These are phyloP conservation scores for Trichoderma sp. DNA, from an alignment of 2,329 filamentous ascomycete genomes.

Conservation along the genomic window DNA sequence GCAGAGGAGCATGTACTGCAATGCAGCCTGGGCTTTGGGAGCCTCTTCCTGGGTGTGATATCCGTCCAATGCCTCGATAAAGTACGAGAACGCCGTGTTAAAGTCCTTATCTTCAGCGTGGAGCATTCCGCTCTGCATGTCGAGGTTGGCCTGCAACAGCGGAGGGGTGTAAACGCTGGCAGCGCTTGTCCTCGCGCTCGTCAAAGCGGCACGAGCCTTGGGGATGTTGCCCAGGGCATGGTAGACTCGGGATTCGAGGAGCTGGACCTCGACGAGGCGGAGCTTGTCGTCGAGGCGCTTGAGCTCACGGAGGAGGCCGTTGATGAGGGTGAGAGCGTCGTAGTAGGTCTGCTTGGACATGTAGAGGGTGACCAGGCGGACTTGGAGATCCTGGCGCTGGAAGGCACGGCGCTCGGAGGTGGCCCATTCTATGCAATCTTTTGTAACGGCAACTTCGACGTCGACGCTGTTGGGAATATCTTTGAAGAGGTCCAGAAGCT, in stretches of 20 bases:
- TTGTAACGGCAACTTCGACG: slow-evolving; percentile 90
- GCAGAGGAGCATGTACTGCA: slow-evolving; percentile 99
- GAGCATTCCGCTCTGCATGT: slow-evolving; percentile 99
- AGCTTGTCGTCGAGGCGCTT: slow-evolving; percentile 99
- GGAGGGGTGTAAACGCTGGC: slow-evolving; percentile 98
- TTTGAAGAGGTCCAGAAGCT: slow-evolving; percentile 93
- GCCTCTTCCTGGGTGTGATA: slow-evolving; percentile 92
- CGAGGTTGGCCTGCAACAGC: slow-evolving; percentile 88
- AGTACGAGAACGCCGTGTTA: slow-evolving; percentile 98
- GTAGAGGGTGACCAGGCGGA: slow-evolving; percentile 87
- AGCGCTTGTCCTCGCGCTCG: slow-evolving; percentile 89
- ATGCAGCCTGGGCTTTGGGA: slow-evolving; percentile 86
- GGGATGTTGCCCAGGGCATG: slow-evolving; percentile 95
- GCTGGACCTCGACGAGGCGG: slow-evolving; percentile 94
- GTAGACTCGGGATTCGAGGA: slow-evolving; percentile 95
- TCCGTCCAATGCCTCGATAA: slow-evolving; percentile 97
- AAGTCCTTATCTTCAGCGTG: slow-evolving; percentile 99
- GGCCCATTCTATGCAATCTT: slow-evolving; percentile 99
- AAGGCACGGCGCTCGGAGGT: slow-evolving; percentile 92
- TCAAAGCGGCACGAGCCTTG: slow-evolving; percentile 93
- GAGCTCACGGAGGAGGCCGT: slow-evolving; percentile 90
- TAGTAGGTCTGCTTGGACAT: slow-evolving; percentile 99
- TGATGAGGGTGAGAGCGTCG: slow-evolving; percentile 94
- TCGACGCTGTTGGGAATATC: slow-evolving; percentile 93
- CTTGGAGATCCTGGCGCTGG: slow-evolving; percentile 97